Conservation (phyloP, 805 yeast species). For the Starmera dryadoides region DNA sequence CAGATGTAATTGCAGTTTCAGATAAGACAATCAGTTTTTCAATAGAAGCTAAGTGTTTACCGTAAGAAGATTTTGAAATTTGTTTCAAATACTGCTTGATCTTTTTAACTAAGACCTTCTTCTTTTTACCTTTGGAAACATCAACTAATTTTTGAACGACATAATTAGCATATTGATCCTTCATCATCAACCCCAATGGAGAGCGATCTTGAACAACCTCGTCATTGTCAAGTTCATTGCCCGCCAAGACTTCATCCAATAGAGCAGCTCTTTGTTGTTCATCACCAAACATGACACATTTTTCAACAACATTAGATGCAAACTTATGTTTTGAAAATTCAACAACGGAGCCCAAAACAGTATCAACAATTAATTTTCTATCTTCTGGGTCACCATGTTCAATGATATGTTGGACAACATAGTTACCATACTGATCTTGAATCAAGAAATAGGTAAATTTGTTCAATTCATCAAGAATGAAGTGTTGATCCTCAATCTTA, state of each 20-base stretch:
- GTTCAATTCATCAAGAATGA: conserved; percentile 65
- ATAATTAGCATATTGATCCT: conserved; percentile 95
- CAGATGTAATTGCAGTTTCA: conserved; percentile 18
- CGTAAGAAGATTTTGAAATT: conserved; percentile 61
- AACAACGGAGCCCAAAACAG: conserved; percentile 67
- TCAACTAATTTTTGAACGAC: conserved; percentile 94
- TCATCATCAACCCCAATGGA: conserved; percentile 86
- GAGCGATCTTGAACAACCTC: conserved; percentile 52
- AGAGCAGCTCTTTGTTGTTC: conserved; percentile 53
- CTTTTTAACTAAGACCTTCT: conserved; percentile 60
- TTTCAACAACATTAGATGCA: conserved; percentile 96
- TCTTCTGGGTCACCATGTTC: conserved; percentile 70
- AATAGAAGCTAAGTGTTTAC: conserved; percentile 79
- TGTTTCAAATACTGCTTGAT: conserved; percentile 76
- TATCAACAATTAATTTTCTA: conserved; percentile 52
- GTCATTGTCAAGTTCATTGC: conserved; percentile 29
- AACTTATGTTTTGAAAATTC: conserved; percentile 91
- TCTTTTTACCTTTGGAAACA: conserved; percentile 63
- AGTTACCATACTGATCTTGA: conserved; percentile 96
- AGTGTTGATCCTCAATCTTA: conserved; percentile 51
- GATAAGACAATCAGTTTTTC: conserved; percentile 40
- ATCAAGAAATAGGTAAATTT: conserved; percentile 67
- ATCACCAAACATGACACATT: conserved; percentile 73
- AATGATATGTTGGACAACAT: conserved; percentile 92
- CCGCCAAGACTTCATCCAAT: conserved; percentile 58